Base-by-base conservation (phyloP, 2,329 filamentous ascomycete species). In the Diaporthe ampelina region DNA sequence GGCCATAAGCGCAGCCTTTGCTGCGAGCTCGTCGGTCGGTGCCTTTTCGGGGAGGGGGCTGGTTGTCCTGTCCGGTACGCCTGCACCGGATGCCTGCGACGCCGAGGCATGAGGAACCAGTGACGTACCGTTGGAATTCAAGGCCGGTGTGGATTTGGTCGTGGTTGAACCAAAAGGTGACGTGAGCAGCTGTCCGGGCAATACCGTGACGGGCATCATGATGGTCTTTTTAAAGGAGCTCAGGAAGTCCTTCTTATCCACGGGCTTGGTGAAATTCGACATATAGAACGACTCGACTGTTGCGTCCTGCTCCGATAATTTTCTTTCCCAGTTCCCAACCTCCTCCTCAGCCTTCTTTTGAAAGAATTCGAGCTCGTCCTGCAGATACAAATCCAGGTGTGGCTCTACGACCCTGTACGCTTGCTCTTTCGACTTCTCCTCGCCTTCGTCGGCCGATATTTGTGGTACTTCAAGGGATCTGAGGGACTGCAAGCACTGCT, bases 151-250 rank as follows among this genome's bases (percentile, higher is more conserved):
- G 0, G 85, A 80, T 71, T 85, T 88, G 63, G 80, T 65, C 72
- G 81, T 80, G 3, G 79, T 81, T 48, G 83, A 83, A 75, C 84
- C 88, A 80, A 91, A 94, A 72, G 88, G 88, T n/a, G 86, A 90
- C 11, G 87, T 86, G 67, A 90, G 85, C 8, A 90, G 84, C 75
- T 94, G 88, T 43, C 89, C 89, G 3, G 93, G 94, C 5, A 98
- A 86, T 11, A 95, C 96, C 70, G 94, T 97, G 65, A 99, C 96
- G 2, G 97, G 97, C 92, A 98, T 97, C 95, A 99, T 98, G 77
- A 99, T 94, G 11, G 99, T 97, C 83, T 98, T 98, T 81, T 95
- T 98, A 87, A 99, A 99, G 0, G 95, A 98, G 59, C 93, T 97
- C 76, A 99, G 82, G 79, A 99, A 99, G 81, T 99, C 97, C 78